Percentiles rank a stretch among this genome's conserved stretches.
Conservation (phyloP, 176 grass and related monocot species). For the Alopecurus myosuroides region DNA sequence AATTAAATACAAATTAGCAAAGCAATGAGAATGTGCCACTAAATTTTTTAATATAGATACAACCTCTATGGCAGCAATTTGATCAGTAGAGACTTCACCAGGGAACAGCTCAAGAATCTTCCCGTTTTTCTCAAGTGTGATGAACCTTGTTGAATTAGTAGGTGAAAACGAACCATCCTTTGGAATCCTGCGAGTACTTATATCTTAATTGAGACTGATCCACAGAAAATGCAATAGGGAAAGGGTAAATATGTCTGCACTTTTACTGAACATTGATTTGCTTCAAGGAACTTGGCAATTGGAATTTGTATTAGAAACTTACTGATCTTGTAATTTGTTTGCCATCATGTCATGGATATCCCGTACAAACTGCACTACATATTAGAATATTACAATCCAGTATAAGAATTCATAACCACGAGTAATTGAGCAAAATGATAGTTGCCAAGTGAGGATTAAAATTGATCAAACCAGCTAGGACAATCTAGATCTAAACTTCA, state of each 20-base stretch:
- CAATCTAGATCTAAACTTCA: conserved; percentile 8
- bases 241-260: background rate
- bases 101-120: conserved; percentile 69
- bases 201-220: background rate
- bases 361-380: conserved; percentile 76
- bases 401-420: conserved; percentile 7
- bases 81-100: conserved; percentile 67
- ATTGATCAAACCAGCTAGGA: background rate
- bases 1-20: background rate
- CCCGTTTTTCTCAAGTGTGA: conserved; percentile 88
- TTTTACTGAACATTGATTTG: background rate
- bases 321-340: conserved; percentile 62
- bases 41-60: conserved; percentile 28
- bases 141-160: conserved; percentile 52
- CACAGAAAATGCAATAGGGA: conserved; percentile 15
- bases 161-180: conserved; percentile 40
- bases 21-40: background rate
- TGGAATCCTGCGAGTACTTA: conserved; percentile 37
- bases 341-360: conserved; percentile 97
- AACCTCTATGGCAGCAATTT: conserved; percentile 87
- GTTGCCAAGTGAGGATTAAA: conserved; percentile 5
- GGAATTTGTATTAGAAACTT: conserved; percentile 29
- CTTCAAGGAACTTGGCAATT: background rate
- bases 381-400: conserved; percentile 14
- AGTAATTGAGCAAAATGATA: conserved; percentile 1